Base-by-base conservation (phyloP, 495 filamentous ascomycete species). In the Neurospora terricola region DNA sequence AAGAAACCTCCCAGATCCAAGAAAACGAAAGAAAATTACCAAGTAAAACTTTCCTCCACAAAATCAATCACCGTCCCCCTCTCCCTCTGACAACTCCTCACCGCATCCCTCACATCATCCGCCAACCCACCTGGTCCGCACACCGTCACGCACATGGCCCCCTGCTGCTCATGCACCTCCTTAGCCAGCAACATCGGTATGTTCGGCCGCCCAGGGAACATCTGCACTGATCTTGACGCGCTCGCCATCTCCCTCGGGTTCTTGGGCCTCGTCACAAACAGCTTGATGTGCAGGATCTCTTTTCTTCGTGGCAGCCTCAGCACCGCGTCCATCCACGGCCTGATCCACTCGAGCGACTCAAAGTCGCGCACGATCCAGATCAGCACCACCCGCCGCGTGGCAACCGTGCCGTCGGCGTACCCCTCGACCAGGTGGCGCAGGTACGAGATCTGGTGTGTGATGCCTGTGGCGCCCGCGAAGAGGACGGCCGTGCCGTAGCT, bases 401-500 rank as follows among this genome's bases (percentile, higher is more conserved):
- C 94, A 42, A 91, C 89, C 18, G 88, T 94, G 70, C 91, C 89
- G 7, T 91, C 86, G 72, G 89, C 88, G 82, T 89, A 92, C 14
- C 90, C 91, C 30, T 89, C 82, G 72, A 98, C 88, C 10, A 98
- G 85, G 69, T 93, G 91, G 38, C 90, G 91, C 40, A 97, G 84
- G 78, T 94, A 94, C n/a, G 93, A 92, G 30, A 98, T 88, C 80
- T 96, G 92, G 80, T 98, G 94, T 0, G 96, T 97, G 82, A 99
- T 98, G 71, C 96, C 96, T 12, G 94, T 91, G 72, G 95, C 93
- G 73, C 94, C 96, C 66, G 94, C 94, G 77, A 98, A 93, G 74
- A 99, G 90, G 72, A 99, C 87, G 45, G 90, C 89, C 48, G 94
- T 94, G 66, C 96, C 94, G 82, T 97, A 98, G 21, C 93, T 96